Evolutionary conservation across 2,329 filamentous ascomycete genomes (phyloP).

Genomic region (Xylaria arbuscula): DNA sequence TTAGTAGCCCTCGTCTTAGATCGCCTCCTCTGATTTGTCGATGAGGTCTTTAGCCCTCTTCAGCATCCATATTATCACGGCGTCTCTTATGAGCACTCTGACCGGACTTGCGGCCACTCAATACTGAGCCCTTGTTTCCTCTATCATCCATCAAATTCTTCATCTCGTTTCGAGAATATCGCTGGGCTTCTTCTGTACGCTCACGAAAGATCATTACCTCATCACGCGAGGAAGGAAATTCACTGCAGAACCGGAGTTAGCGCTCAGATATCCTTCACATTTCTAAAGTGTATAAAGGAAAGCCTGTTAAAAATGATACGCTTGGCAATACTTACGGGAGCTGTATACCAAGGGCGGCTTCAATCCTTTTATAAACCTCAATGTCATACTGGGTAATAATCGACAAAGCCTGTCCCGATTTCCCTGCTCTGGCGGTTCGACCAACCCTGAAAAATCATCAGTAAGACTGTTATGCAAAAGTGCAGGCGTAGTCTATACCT

Average conservation of each 20-base stretch:
- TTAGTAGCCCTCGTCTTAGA: neutral
- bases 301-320: neutral
- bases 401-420: slow-evolving; percentile 82
- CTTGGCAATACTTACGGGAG: slow-evolving; percentile 52
- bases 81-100: slow-evolving; percentile 56
- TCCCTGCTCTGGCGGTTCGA: slow-evolving; percentile 87
- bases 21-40: neutral
- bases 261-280: too few relatives aligned
- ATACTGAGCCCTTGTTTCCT: slow-evolving; percentile 63
- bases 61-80: slow-evolving; percentile 76
- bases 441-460: slow-evolving; percentile 83
- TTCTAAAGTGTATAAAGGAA: too few relatives aligned
- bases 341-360: slow-evolving; percentile 83
- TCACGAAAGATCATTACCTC: slow-evolving; percentile 85
- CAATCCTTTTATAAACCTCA: slow-evolving; percentile 78
- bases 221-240: slow-evolving; percentile 78
- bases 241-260: slow-evolving; percentile 50
- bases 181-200: slow-evolving; percentile 84
- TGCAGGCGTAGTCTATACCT: slow-evolving; percentile 13
- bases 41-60: slow-evolving; percentile 67
- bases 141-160: slow-evolving; percentile 80
- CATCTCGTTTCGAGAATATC: slow-evolving; percentile 82
- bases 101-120: slow-evolving; percentile 56
- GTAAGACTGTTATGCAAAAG: neutral
- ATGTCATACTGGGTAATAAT: slow-evolving; percentile 87